These are phyloP conservation scores for Batkoa obscura DNA, from an alignment of 371 early-diverging fungal species.

Conservation along the genomic window DNA sequence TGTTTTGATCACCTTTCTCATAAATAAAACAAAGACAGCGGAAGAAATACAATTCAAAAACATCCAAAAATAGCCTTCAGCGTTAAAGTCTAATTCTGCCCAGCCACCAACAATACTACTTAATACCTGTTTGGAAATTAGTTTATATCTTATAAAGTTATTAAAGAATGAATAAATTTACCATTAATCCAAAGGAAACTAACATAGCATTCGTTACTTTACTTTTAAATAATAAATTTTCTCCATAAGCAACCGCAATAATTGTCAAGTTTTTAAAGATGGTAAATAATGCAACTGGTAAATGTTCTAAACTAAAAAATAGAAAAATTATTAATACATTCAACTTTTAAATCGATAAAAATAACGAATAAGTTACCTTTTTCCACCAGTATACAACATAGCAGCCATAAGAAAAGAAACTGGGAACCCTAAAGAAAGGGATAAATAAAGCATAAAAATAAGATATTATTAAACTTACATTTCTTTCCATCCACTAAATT, in stretches of 20 bases:
- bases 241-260: conserved; percentile 90
- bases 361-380: conserved; percentile 29
- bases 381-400: conserved; percentile 98
- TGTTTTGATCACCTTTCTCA: conserved; percentile 71
- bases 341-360: no score
- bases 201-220: conserved; percentile 59
- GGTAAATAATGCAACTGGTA: conserved; percentile 90
- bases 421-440: conserved; percentile 57
- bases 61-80: conserved; percentile 87
- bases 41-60: conserved; percentile 76
- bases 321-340: no score
- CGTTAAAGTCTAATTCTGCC: conserved; percentile 40
- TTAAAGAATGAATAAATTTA: conserved; percentile 8
- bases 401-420: conserved; percentile 68
- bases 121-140: conserved; percentile 36
- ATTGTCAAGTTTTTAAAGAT: conserved; percentile 98
- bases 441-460: conserved; percentile 8
- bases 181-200: conserved; percentile 77
- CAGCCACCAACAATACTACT: conserved; percentile 85
- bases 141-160: no score
- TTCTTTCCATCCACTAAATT: conserved; percentile 9
- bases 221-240: conserved; percentile 63
- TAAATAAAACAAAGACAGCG: conserved; percentile 71
- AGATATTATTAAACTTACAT: conserved; percentile 14
- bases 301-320: conserved; percentile 49